Evolutionary conservation across 2,329 filamentous ascomycete genomes (phyloP).

Genomic region (Xylariaceae sp.): DNA sequence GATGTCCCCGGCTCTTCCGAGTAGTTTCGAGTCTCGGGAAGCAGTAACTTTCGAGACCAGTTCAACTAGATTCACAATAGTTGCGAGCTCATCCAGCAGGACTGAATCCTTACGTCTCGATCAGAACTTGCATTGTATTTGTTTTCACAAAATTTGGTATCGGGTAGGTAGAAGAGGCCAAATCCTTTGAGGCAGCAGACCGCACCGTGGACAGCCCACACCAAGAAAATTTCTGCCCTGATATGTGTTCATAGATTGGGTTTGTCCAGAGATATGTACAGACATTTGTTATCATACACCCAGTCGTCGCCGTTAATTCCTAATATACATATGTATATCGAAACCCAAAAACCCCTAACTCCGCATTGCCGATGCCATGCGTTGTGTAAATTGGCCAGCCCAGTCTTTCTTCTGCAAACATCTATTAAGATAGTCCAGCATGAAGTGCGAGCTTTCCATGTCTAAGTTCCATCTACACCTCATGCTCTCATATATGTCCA

Average conservation of each 20-base stretch:
- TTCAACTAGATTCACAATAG: neutral
- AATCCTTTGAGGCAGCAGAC: neutral
- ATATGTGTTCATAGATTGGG: slow-evolving; percentile 4
- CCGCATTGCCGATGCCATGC: slow-evolving; percentile 8
- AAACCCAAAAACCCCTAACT: neutral
- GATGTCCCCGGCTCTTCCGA: neutral
- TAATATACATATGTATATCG: slow-evolving; percentile 8
- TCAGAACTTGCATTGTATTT: too few species aligned
- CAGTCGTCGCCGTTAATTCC: neutral
- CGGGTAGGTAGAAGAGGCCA: neutral
- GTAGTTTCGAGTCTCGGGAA: neutral
- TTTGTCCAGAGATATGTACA: slow-evolving; percentile 11
- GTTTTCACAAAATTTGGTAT: neutral
- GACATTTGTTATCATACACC: slow-evolving; percentile 16
- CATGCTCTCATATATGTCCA: slow-evolving; percentile 57
- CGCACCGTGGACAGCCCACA: neutral
- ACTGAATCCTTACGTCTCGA: too few species aligned
- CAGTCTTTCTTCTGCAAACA: slow-evolving; percentile 41
- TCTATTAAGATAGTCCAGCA: slow-evolving; percentile 49
- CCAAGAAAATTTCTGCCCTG: neutral
- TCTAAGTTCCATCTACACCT: slow-evolving; percentile 51
- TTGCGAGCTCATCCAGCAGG: too few species aligned
- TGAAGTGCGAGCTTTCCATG: slow-evolving; percentile 46
- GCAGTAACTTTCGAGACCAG: neutral
- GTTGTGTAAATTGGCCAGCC: slow-evolving; percentile 1